Base-by-base conservation (phyloP, 257 asterid genomes). In the Primulina huaijiensis region DNA sequence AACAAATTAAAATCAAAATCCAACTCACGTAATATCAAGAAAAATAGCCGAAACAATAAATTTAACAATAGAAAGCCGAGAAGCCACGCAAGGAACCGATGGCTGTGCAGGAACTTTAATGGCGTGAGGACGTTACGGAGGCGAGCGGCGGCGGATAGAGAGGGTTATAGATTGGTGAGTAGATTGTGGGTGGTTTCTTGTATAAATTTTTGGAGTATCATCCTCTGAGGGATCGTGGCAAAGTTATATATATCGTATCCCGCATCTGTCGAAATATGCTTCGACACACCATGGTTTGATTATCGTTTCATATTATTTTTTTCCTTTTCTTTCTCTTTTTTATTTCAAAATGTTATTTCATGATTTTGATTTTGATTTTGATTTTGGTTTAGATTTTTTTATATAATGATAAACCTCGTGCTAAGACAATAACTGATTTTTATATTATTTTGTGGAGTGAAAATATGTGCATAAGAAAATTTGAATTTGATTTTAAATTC, bases 1-100 rank as follows among this genome's bases (percentile, higher is more conserved):
- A 77, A 35, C 14, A 33, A n/a, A 62, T 20, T 69, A 8, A 40
- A 16, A 69, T 60, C 69, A n/a, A 38, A 37, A 65, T 60, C 65
- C n/a, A 58, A 61, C 46, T 37, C 77, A 60, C 62, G 31, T 11
- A 21, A 62, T 65, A 71, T 35, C 67, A 52, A 74, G 1, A 16
- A 16, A 50, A 50, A 50, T 2, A 8, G 57, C 21, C 21, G 21
- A 5, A 38, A 16, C 17, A 16, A 50, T 14, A 50, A 5, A 14
- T 43, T 43, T 43, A 43, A 43, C 57, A 50, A 50, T 50, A 16
- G 57, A 50, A 50, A 50, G 57, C 57, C 57, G 21, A 50, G 8
- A 17, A 16, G 57, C 20, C 57, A 50, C 57, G 57, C 8, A 6
- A 50, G 8, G 57, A 17, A 50, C 8, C 57, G 57, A 50, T 50